Conservation (phyloP, 164 flowering plant genomes). For the Warburgia ugandensis region DNA sequence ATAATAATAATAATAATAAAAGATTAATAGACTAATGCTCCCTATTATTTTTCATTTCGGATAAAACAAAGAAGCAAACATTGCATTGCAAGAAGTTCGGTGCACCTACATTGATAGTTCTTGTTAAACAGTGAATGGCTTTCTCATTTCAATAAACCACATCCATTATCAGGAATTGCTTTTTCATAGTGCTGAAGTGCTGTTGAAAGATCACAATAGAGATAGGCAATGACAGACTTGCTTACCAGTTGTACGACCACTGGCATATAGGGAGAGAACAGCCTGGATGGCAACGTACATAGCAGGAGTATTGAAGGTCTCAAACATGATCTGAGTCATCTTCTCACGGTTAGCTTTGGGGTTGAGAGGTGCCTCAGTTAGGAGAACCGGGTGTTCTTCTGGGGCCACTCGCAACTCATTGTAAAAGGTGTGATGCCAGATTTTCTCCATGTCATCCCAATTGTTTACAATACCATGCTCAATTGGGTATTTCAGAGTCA, state of each 20-base stretch:
- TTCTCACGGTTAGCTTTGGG: slow-evolving; percentile 83
- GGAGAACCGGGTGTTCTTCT: slow-evolving; percentile 76
- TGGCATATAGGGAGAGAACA: slow-evolving; percentile 74
- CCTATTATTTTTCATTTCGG: no score
- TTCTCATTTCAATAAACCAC: no score
- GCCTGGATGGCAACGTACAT: slow-evolving; percentile 84
- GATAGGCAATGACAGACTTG: no score
- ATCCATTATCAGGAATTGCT: no score
- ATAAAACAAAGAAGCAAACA: no score
- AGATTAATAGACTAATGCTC: no score
- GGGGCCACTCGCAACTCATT: slow-evolving; percentile 84
- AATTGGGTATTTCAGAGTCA: slow-evolving; percentile 66
- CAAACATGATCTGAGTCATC: slow-evolving; percentile 83
- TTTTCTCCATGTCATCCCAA: slow-evolving; percentile 90
- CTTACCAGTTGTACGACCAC: slow-evolving; percentile 84
- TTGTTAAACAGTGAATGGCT: no score
- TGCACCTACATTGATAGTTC: no score
- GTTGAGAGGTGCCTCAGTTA: slow-evolving; percentile 77
- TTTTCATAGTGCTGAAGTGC: no score
- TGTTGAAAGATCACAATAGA: no score
- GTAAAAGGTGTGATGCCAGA: slow-evolving; percentile 78
- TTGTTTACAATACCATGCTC: slow-evolving; percentile 80
- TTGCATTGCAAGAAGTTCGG: no score
- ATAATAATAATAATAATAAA: no score
- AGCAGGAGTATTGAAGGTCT: slow-evolving; percentile 72